Conservation (phyloP, 208 protist genomes). For the Leishmania martiniquensis region DNA sequence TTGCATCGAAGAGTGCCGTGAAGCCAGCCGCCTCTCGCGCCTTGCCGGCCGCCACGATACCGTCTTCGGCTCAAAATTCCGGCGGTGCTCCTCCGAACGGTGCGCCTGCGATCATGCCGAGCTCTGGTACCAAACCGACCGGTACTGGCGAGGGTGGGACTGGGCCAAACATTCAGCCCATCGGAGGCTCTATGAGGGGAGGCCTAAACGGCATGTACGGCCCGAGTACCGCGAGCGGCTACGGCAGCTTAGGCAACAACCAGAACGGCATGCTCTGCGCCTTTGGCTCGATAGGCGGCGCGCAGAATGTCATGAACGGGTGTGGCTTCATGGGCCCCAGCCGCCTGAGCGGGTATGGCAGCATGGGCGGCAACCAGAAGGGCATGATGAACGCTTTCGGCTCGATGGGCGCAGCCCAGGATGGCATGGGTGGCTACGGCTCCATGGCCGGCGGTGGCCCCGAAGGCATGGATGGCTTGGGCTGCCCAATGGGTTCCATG, state of each 20-base stretch:
- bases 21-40: background rate
- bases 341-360: slow-evolving; percentile 8
- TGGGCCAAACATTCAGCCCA: slow-evolving; percentile 17
- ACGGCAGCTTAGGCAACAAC: background rate
- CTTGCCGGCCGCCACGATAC: background rate
- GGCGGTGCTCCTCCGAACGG: background rate
- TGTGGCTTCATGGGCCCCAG: slow-evolving; percentile 32
- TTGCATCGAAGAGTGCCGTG: background rate
- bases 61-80: background rate
- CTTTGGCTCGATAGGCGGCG: slow-evolving; percentile 9
- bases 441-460: slow-evolving; percentile 25
- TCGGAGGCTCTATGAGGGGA: slow-evolving; percentile 31
- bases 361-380: slow-evolving; percentile 7
- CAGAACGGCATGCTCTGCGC: slow-evolving; percentile 1
- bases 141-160: background rate
- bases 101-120: slow-evolving; percentile 1
- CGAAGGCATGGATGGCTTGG: slow-evolving; percentile 20
- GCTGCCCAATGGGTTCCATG: slow-evolving; percentile 1
- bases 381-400: slow-evolving; percentile 20
- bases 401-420: background rate
- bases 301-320: slow-evolving; percentile 15
- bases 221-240: background rate
- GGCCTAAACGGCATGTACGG: slow-evolving; percentile 16
- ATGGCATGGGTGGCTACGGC: slow-evolving; percentile 17
- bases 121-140: slow-evolving; percentile 1